phyloP scores from a whole-genome alignment of 768 basidiomycete species.

The Galerina sulciceps region DNA sequence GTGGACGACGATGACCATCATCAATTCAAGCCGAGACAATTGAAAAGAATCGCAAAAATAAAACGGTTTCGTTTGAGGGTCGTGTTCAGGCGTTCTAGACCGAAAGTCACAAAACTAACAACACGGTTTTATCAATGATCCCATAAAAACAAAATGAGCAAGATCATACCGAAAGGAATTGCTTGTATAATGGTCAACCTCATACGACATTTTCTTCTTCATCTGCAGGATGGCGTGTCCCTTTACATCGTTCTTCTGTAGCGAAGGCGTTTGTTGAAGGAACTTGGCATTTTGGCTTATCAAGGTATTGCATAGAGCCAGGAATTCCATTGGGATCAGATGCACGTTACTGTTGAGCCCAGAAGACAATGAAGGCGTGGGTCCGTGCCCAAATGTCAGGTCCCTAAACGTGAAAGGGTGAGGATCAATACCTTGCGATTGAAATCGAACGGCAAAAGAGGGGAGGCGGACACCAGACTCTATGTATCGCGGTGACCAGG shows the following conservation, averaged over 20 bases:
- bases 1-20: conserved; percentile 82
- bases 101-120: conserved; percentile 84
- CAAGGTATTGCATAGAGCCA: conserved; percentile 86
- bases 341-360: conserved; percentile 86
- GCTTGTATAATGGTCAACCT: conserved; percentile 74
- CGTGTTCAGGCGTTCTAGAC: conserved; percentile 88
- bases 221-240: conserved; percentile 75
- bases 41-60: conserved; percentile 75
- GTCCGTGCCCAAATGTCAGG: too few relatives aligned
- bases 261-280: conserved; percentile 60
- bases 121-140: conserved; percentile 1
- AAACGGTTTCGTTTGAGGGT: conserved; percentile 87
- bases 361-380: too few relatives aligned
- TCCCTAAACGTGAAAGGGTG: too few relatives aligned
- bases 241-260: conserved; percentile 41
- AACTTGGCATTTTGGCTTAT: conserved; percentile 91
- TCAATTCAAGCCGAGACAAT: conserved; percentile 82
- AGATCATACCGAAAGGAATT: conserved; percentile 82
- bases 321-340: conserved; percentile 68
- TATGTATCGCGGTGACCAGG: too few relatives aligned
- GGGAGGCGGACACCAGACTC: too few relatives aligned
- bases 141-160: neutral
- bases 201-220: conserved; percentile 62
- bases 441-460: too few relatives aligned
- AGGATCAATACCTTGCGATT: too few relatives aligned